A percentile compares a stretch with the other conserved stretches of the same genome.
Evolutionary conservation across 2,329 filamentous ascomycete species (phyloP).

Genomic region (Trichoderma cornu-damae): DNA sequence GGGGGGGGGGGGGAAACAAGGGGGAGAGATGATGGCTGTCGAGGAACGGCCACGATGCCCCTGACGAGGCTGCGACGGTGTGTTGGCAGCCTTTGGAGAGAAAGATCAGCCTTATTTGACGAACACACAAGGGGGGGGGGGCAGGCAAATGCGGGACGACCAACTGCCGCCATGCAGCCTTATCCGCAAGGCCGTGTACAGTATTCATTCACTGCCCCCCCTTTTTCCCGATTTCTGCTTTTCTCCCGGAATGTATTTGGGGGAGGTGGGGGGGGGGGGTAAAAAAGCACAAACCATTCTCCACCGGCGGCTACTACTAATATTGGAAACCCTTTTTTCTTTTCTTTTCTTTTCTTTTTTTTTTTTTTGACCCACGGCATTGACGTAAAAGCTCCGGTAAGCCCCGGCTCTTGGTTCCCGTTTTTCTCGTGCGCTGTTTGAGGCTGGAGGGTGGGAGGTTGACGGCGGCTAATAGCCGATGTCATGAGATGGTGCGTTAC

Average conservation of each 20-base stretch:
- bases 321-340: neutral
- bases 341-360: neutral
- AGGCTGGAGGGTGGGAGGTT: neutral
- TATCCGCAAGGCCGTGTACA: neutral
- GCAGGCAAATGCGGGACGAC: too few species aligned
- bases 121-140: neutral
- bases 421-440: neutral
- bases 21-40: too few species aligned
- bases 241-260: neutral
- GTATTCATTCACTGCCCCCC: neutral
- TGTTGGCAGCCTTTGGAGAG: neutral
- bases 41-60: neutral
- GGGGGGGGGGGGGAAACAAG: too few species aligned
- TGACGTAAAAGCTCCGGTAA: neutral
- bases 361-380: neutral
- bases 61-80: neutral
- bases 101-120: neutral
- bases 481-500: constrained; percentile 11
- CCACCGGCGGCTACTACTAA: neutral
- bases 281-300: neutral
- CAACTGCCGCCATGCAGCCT: constrained; percentile 1
- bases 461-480: constrained; percentile 13
- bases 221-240: neutral
- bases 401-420: neutral
- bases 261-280: too few species aligned